phyloP scores from a whole-genome alignment of 106 monocot genomes.

The Iris macrosiphon region DNA sequence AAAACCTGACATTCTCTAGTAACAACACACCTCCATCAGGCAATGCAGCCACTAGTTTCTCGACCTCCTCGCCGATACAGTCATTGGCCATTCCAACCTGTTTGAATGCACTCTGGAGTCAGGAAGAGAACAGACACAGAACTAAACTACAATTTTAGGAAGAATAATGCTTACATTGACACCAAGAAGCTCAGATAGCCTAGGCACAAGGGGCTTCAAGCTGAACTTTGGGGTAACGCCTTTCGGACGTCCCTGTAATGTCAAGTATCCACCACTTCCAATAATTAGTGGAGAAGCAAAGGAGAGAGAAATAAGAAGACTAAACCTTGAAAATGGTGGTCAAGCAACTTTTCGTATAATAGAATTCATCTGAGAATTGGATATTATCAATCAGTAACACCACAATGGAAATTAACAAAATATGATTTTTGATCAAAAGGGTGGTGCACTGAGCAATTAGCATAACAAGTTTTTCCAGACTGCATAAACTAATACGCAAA shows the following conservation, averaged over 20 bases:
- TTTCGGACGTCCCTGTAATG: constrained; percentile 72
- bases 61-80: constrained; percentile 62
- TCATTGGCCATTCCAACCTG: constrained; percentile 63
- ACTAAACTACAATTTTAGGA: background rate
- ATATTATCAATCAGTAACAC: no score
- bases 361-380: no score
- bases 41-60: constrained; percentile 52
- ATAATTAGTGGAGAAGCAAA: no score
- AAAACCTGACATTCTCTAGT: constrained; percentile 84
- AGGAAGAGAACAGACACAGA: background rate
- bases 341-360: no score
- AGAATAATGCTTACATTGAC: constrained; percentile 24
- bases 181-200: constrained; percentile 64
- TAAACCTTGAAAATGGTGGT: no score
- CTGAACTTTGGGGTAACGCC: constrained; percentile 77
- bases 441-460: no score
- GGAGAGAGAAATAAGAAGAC: no score
- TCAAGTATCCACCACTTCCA: no score
- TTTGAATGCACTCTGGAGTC: background rate
- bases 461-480: no score
- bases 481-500: no score
- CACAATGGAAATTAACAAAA: no score
- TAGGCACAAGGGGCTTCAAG: constrained; percentile 74
- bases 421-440: no score
- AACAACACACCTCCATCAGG: constrained; percentile 76